Base-by-base conservation (phyloP, 2,329 filamentous ascomycete species). In the Clarireedia monteithiana region DNA sequence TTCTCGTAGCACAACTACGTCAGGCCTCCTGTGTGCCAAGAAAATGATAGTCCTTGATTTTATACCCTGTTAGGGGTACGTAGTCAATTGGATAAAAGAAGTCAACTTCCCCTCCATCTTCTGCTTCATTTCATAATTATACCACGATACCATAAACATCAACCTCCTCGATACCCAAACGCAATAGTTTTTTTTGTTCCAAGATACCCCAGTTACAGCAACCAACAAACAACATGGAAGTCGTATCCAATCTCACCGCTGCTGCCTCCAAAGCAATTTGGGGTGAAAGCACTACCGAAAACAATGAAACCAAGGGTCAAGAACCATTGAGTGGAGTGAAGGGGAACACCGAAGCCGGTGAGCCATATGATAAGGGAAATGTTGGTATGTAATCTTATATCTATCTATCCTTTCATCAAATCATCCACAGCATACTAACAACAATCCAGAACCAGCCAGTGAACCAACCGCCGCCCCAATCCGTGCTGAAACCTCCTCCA, bases 281-380 rank as follows among this genome's bases (percentile, higher is more conserved):
- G 72, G 74, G 74, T 7, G 53, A 57, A 1, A 34, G 9, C 30
- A n/a, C 39, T 15, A 56, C 51, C 12, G 60, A 66, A 10, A 50
- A 17, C 3, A 30, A 55, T 44, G 53, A 39, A 4, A 48, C 34
- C 4, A 55, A 55, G 27, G 75, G 75, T 48, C 70, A 73, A 63
- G 89, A 95, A 72, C 89, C 89, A 17, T 70, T 91, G 46, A 86
- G 87, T 20, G 89, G 89, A 23, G 74, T 82, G 51, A 74, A 78
- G 56, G 89, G 89, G 40, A 74, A 85, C 67, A 86, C 87, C 4
- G 77, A 78, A 24, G 77, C 76, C 45, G 82, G 80, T 12, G 85
- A 92, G 69, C 89, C 89, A 0, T 95, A 84, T 64, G 89, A 94
- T 67, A 82, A 83, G 57, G 89, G 89, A 49, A 94, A 94, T 69